Evolutionary conservation across 768 basidiomycete genomes (phyloP), one percentile per base, ranked within the genome.

Genomic region (Cystofilobasidium macerans): DNA sequence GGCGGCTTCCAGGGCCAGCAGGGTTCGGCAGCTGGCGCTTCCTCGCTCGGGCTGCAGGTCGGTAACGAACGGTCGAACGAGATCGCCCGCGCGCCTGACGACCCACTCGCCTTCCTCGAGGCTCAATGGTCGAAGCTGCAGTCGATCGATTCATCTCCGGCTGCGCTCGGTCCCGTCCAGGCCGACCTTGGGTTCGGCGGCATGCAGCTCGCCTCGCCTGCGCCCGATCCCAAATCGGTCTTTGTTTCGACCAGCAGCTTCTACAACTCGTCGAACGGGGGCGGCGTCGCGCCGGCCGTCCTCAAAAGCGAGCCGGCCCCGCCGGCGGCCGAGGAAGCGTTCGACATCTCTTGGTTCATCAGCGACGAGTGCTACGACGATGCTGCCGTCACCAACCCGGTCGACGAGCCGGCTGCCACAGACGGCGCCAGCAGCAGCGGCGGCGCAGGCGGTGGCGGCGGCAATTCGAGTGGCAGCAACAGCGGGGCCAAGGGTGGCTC

Each of bases 341-440:
- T 67, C 65, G 65, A 67, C 42, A 67, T 67, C 53, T 67, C 65
- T 11, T 67, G 45, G 60, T 67, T 67, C 60, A 54, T 67, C 18
- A 24, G 7, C 54, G 65, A 67, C 56, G 58, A 36, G 6, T 56
- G 40, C 28, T 67, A 61, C 33, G 58, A 36, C 32, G 65, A 67
- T 11, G 65, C 61, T 16, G 65, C 61, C 18, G 45, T 32, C 1
- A 32, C n/a, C n/a, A n/a, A n/a, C n/a, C n/a, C n/a, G n/a, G n/a
- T n/a, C n/a, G n/a, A n/a, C n/a, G n/a, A 24, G 33, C 24, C 62
- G 2, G 20, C 48, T 0, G 9, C 43, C 16, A 51, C 14, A 6
- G 53, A 40, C 24, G 56, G 28, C 33, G 64, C 51, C n/a, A 42
- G 48, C 33, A 11, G 24, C 40, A 57, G 42, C 8, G 45, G 42